phyloP scores from a whole-genome alignment of 805 yeast species.

The Candida nitratophila region DNA sequence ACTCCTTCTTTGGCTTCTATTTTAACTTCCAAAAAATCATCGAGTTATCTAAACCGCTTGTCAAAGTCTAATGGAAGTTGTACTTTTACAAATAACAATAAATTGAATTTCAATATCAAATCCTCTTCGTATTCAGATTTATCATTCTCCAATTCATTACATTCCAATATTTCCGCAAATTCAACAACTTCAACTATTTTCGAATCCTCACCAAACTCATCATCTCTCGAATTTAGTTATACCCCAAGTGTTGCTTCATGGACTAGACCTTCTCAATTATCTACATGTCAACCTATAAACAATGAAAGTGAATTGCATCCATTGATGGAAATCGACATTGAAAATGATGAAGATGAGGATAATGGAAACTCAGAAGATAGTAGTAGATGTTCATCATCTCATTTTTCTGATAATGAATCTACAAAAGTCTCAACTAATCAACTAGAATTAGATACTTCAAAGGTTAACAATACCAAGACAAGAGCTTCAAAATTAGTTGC shows the following conservation, averaged over 20 bases:
- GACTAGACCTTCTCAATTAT: background rate
- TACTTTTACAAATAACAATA: background rate
- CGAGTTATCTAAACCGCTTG: background rate
- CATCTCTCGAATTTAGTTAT: background rate
- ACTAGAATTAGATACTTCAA: background rate
- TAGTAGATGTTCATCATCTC: too few relatives aligned
- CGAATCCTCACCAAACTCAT: background rate
- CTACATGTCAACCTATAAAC: too few relatives aligned
- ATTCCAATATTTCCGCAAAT: background rate
- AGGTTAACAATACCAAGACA: background rate
- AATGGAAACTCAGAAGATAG: too few relatives aligned
- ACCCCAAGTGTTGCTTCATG: background rate
- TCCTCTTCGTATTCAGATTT: background rate
- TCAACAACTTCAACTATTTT: background rate
- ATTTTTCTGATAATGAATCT: background rate
- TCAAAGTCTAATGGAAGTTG: background rate
- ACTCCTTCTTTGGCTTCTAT: conserved; percentile 6
- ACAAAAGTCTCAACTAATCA: background rate
- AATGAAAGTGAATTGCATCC: too few relatives aligned
- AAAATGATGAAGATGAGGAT: too few relatives aligned
- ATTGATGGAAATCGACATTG: too few relatives aligned
- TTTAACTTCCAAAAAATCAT: conserved; percentile 4
- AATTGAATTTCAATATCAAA: background rate
- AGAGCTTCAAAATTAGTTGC: background rate
- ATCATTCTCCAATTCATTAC: background rate